Base-by-base conservation (phyloP, 495 filamentous ascomycete species). In the Glonium stellatum region DNA sequence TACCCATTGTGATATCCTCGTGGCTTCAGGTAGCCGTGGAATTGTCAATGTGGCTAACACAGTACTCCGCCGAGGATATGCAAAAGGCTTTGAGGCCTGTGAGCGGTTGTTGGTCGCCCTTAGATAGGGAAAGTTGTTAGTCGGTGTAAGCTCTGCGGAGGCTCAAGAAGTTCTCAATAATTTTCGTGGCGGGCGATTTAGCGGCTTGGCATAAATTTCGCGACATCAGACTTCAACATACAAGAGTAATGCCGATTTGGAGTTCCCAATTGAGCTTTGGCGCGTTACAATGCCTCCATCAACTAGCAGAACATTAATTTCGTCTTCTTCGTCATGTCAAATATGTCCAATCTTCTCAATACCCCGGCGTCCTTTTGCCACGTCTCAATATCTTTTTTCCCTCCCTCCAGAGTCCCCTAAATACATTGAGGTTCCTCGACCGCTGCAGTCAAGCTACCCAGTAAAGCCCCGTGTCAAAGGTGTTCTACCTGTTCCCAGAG, bases 361-460 rank as follows among this genome's bases (percentile, higher is more conserved):
- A 21, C n/a, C 18, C 13, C 60, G 4, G 15, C 76, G 81, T 31
- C 23, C 72, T 60, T 80, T 83, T 68, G 67, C 72, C 34, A 74
- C 78, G 22, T 67, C 76, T n/a, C 27, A 69, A 15, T 47, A 65
- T 22, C 31, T 60, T 10, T 59, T 54, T 44, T 61, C 66, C 41
- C 73, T 83, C 53, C 72, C 75, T 10, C 88, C 88, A 15, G 86
- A 89, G 68, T 87, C 83, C 46, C 88, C 88, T 60, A 79, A 80
- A 58, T 92, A 84, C 76, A 83, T 92, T 69, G 80, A 88, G 60
- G 73, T 90, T 44, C 88, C 88, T 35, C 79, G 82, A 66, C 78
- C 84, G 1, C 66, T 68, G 36, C 78, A 81, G 71, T 72, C 68
- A 18, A 61, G 67, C 58, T 70, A 67, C 72, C 69, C 71, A 9